Evolutionary conservation across 2,329 filamentous ascomycete species (phyloP).

Genomic region (Clarireedia paspali): DNA sequence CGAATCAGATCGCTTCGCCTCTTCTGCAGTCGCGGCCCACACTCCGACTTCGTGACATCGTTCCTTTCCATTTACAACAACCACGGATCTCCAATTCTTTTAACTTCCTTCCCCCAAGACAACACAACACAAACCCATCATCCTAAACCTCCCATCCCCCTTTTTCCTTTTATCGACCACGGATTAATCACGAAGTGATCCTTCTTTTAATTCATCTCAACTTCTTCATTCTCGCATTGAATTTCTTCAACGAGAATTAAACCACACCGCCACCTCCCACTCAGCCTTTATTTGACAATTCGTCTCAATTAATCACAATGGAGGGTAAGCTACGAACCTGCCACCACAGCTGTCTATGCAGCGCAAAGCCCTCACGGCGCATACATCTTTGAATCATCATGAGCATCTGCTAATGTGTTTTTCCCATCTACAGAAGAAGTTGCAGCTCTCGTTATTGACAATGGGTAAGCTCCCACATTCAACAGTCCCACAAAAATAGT

Average conservation of each 20-base stretch:
- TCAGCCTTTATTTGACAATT: constrained; percentile 21
- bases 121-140: neutral
- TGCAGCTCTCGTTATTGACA: constrained; percentile 99
- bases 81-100: constrained; percentile 12
- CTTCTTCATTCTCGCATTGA: constrained; percentile 1
- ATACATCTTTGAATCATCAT: constrained; percentile 12
- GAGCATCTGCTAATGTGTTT: constrained; percentile 20
- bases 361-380: constrained; percentile 9
- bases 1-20: constrained; percentile 9
- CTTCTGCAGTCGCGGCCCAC: constrained; percentile 10
- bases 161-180: constrained; percentile 9
- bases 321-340: constrained; percentile 30
- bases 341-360: neutral
- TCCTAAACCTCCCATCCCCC: constrained; percentile 5
- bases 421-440: constrained; percentile 76
- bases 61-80: constrained; percentile 10
- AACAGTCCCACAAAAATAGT: constrained; percentile 11
- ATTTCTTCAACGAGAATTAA: constrained; percentile 1
- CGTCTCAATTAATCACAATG: constrained; percentile 32
- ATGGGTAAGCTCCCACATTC: constrained; percentile 78
- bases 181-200: constrained; percentile 8
- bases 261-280: constrained; percentile 8
- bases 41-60: constrained; percentile 9
- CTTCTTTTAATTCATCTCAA: constrained; percentile 1
- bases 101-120: constrained; percentile 4